phyloP scores from a whole-genome alignment of 192 early-diverging fungal species.

The Rhizophagus sp. region DNA sequence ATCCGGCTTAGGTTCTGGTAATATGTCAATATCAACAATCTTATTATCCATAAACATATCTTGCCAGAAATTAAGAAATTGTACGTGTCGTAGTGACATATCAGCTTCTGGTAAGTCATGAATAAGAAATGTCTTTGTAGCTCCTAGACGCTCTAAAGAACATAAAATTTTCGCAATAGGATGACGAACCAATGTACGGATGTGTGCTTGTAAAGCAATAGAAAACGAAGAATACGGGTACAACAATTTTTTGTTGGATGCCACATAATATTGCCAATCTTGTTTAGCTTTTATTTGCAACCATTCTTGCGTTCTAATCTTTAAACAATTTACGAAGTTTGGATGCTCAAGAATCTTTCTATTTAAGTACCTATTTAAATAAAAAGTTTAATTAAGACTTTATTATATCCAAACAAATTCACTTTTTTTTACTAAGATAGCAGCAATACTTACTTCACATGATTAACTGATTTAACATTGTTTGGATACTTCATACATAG shows the following conservation, averaged over 20 bases:
- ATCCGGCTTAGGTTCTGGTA: constrained; percentile 24
- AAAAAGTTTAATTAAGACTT: no score
- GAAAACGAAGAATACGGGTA: constrained; percentile 27
- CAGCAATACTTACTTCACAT: constrained; percentile 1
- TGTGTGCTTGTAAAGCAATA: constrained; percentile 20
- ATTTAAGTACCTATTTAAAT: neutral
- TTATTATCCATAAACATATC: constrained; percentile 24
- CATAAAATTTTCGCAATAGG: constrained; percentile 32
- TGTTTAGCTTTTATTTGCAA: neutral
- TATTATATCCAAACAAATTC: neutral
- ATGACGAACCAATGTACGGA: constrained; percentile 16
- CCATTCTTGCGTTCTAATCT: neutral
- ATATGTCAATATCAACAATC: constrained; percentile 19
- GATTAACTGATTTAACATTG: constrained; percentile 18
- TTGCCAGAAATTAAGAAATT: constrained; percentile 22
- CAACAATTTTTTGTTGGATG: constrained; percentile 29
- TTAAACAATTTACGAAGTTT: constrained; percentile 15
- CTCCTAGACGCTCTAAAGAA: constrained; percentile 17
- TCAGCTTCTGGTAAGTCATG: neutral
- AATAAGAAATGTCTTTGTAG: constrained; percentile 9
- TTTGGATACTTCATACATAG: constrained; percentile 33
- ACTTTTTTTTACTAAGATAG: neutral
- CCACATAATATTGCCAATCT: constrained; percentile 31
- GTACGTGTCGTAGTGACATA: neutral
- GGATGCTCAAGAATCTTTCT: constrained; percentile 13